Evolutionary conservation across 108 stramenopile genomes (phyloP).

Genomic region (Conticribra weissflogii): DNA sequence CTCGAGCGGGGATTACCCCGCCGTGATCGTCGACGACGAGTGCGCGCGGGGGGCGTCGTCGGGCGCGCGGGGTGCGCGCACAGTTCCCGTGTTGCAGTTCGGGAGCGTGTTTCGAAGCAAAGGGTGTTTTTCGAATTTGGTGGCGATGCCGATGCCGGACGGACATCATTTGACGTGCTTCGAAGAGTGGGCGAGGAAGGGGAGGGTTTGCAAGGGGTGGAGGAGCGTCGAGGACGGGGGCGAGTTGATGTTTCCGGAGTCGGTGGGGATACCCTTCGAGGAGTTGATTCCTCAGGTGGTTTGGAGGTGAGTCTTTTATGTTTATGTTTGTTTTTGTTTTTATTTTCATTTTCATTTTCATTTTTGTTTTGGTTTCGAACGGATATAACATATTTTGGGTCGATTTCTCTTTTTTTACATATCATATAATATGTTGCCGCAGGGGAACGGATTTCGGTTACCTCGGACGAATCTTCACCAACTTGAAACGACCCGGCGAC

Average conservation of each 20-base stretch:
- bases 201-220: background rate
- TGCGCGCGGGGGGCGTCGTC: background rate
- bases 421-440: no score
- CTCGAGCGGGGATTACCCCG: background rate
- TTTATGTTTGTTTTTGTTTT: no score
- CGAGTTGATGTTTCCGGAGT: constrained; percentile 3
- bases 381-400: no score
- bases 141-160: constrained; percentile 21
- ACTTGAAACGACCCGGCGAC: background rate
- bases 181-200: constrained; percentile 8
- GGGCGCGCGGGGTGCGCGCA: background rate
- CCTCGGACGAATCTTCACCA: background rate
- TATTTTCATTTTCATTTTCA: no score
- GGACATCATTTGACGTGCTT: constrained; percentile 7
- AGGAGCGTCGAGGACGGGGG: constrained; percentile 7
- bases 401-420: no score
- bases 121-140: constrained; percentile 15
- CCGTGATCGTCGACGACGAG: background rate
- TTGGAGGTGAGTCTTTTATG: no score
- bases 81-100: constrained; percentile 20
- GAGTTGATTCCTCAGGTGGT: constrained; percentile 32
- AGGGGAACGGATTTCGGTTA: constrained; percentile 37
- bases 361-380: no score
- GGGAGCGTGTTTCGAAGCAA: constrained; percentile 17
- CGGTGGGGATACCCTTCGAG: constrained; percentile 14